Percentiles rank a stretch among this genome's conserved stretches.
phyloP scores from a whole-genome alignment of 345 rosid genomes.

The Arabis hirsuta region DNA sequence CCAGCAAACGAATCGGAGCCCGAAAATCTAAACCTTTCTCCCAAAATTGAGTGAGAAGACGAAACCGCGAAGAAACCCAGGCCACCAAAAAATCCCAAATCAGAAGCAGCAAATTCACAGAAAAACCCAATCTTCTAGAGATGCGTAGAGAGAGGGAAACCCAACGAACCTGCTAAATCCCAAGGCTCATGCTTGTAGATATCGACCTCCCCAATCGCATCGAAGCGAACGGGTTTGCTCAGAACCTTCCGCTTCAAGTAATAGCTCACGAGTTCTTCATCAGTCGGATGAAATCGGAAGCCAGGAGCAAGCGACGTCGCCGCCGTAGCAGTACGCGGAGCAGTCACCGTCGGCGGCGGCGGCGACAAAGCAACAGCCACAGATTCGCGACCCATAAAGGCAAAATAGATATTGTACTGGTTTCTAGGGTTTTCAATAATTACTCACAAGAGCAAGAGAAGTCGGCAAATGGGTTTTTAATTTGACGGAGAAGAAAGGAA shows the following conservation, averaged over 20 bases:
- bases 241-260: slow-evolving; percentile 85
- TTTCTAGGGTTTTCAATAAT: background rate
- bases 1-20: background rate
- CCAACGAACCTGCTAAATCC: slow-evolving; percentile 70
- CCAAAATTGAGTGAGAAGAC: slow-evolving; percentile 3
- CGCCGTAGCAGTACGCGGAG: slow-evolving; percentile 22
- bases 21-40: background rate
- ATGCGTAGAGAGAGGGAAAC: background rate
- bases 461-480: slow-evolving; percentile 34
- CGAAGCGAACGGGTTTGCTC: slow-evolving; percentile 69
- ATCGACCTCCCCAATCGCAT: slow-evolving; percentile 79
- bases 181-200: slow-evolving; percentile 89
- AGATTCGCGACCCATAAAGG: slow-evolving; percentile 49
- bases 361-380: slow-evolving; percentile 30
- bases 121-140: slow-evolving; percentile 6
- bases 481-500: slow-evolving; percentile 61
- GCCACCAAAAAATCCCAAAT: slow-evolving; percentile 28
- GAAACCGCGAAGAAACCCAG: slow-evolving; percentile 14
- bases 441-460: background rate
- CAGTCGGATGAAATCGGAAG: slow-evolving; percentile 92
- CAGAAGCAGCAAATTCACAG: slow-evolving; percentile 9
- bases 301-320: slow-evolving; percentile 88
- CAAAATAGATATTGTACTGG: background rate
- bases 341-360: slow-evolving; percentile 38
- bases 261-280: slow-evolving; percentile 83